Evolutionary conservation across 129 eudicot genomes (phyloP), one percentile per base, ranked within the genome.

Genomic region (Saposhnikovia divaricata): DNA sequence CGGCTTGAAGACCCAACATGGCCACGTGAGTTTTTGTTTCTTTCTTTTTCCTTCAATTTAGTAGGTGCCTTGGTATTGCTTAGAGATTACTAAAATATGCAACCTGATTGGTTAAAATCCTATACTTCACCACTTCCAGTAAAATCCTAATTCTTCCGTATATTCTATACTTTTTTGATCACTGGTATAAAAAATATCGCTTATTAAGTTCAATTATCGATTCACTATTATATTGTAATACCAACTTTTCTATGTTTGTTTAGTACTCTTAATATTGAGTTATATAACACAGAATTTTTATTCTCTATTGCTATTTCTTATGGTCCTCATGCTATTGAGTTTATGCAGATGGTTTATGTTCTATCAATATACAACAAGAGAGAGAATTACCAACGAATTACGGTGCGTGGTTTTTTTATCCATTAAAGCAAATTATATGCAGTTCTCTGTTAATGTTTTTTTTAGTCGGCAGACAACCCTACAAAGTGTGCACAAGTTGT

Each of bases 1-100:
- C 74, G 99, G 99, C 51, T 86, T 96, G 88, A 96, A 92, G 89
- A 92, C 96, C 23, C 98, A 96, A 46, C 96, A 96, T 96, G 99
- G 99, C 78, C 99, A 96, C 74, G 99, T 96, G 89, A 89, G 96
- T 76, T 66, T 76, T 65, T 34, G 40, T 74, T 27, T 74, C 42
- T n/a, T 71, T 2, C 68, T 68, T 46, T 74, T 13, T 16, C 53
- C 47, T 42, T 38, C 34, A n/a, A 59, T 48, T 37, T 85, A 75
- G 34, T 79, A 39, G 61, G 76, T 74, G 50, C 42, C 28, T 28
- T 50, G 47, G 65, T 28, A 65, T 75, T 44, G 75, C 16, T 47
- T 66, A 78, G 75, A 80, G 31, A 77, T 78, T 77, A 28, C 47
- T 42, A 39, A 27, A 53, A 79, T 7, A 45, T 66, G 75, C 77